Evolutionary conservation across 768 basidiomycete species (phyloP).

Genomic region (Gymnopilus dilepis): DNA sequence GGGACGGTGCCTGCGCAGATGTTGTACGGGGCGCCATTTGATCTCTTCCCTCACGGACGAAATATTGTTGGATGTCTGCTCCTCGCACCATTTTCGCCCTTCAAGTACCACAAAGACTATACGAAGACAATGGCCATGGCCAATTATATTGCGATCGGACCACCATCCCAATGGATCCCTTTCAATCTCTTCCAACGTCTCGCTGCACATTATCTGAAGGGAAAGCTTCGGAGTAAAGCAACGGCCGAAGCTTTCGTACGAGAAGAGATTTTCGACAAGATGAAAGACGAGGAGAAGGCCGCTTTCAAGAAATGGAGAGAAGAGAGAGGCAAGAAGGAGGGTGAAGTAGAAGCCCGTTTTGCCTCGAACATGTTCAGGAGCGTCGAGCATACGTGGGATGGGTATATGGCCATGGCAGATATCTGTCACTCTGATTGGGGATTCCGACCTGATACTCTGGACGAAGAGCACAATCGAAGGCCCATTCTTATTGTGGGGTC

Average conservation of each 20-base stretch:
- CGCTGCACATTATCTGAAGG: constrained; percentile 34
- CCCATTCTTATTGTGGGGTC: constrained; percentile 51
- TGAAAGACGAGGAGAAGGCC: constrained; percentile 43
- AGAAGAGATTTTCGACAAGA: constrained; percentile 38
- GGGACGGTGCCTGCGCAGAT: constrained; percentile 63
- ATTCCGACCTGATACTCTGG: constrained; percentile 45
- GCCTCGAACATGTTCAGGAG: constrained; percentile 51
- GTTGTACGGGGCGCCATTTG: constrained; percentile 55
- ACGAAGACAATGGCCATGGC: constrained; percentile 49
- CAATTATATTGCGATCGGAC: constrained; percentile 53
- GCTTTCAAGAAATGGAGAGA: constrained; percentile 49
- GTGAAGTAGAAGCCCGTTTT: constrained; percentile 46
- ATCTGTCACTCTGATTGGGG: constrained; percentile 59
- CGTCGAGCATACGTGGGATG: constrained; percentile 55
- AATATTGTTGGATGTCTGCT: constrained; percentile 54
- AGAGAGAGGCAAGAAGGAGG: constrained; percentile 45
- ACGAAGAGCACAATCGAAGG: constrained; percentile 49
- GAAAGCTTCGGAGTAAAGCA: constrained; percentile 43
- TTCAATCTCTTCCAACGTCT: constrained; percentile 42
- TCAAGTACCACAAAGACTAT: constrained; percentile 51
- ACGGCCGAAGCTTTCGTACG: constrained; percentile 49
- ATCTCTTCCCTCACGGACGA: constrained; percentile 54
- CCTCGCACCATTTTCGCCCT: constrained; percentile 51
- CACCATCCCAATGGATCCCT: constrained; percentile 47
- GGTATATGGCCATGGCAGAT: constrained; percentile 48